Percentiles rank a stretch among this genome's conserved stretches.
Evolutionary conservation across 805 yeast species (phyloP).

Genomic region (Gaillardinia entomophila): DNA sequence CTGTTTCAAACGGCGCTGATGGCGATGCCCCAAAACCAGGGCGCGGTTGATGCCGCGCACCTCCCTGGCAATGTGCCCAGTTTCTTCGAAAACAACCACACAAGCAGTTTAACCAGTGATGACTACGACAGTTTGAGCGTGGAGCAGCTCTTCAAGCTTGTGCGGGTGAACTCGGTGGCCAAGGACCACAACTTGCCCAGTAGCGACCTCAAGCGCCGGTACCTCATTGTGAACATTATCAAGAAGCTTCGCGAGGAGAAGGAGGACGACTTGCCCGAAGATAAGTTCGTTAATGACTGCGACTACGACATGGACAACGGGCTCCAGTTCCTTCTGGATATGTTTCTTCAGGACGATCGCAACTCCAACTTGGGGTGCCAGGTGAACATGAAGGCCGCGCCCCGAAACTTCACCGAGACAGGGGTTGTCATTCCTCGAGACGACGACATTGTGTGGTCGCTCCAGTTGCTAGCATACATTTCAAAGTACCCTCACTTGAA

Average conservation of each 20-base stretch:
- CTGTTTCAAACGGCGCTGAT: neutral
- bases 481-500: slow-evolving; percentile 85
- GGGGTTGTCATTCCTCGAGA: slow-evolving; percentile 85
- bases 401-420: slow-evolving; percentile 38
- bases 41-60: too few relatives aligned
- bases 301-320: slow-evolving; percentile 39
- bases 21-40: neutral
- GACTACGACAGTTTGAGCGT: slow-evolving; percentile 34
- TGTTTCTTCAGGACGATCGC: slow-evolving; percentile 31
- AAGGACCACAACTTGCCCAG: slow-evolving; percentile 11
- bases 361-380: slow-evolving; percentile 14
- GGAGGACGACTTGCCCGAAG: slow-evolving; percentile 29
- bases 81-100: slow-evolving; percentile 15
- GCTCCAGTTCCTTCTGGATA: slow-evolving; percentile 34
- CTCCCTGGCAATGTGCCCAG: slow-evolving; percentile 6
- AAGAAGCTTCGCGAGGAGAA: slow-evolving; percentile 33
- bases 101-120: slow-evolving; percentile 27
- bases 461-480: slow-evolving; percentile 86
- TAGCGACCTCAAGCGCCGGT: slow-evolving; percentile 31
- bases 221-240: slow-evolving; percentile 28
- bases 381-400: slow-evolving; percentile 27
- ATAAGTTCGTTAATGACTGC: slow-evolving; percentile 19
- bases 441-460: slow-evolving; percentile 91
- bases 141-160: slow-evolving; percentile 32
- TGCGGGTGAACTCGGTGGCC: slow-evolving; percentile 14